Percentiles rank a stretch among this genome's conserved stretches.
Evolutionary conservation across 257 asterid species (phyloP).

Genomic region (Orobanche coerulescens): DNA sequence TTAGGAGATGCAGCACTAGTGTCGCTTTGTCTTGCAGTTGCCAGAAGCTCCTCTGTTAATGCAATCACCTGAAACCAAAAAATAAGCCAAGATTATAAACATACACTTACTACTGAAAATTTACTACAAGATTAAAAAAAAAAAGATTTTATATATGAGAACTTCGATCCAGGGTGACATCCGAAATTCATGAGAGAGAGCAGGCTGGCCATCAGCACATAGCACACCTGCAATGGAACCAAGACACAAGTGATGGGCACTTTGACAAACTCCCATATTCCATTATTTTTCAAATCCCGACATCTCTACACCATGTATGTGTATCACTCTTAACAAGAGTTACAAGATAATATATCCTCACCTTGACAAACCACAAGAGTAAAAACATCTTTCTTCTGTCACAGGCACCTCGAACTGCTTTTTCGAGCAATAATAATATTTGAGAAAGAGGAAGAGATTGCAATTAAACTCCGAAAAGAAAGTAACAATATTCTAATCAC

Average conservation of each 20-base stretch:
- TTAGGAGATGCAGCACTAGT: slow-evolving; percentile 43
- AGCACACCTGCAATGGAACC: slow-evolving; percentile 91
- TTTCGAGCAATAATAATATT: slow-evolving; percentile 46
- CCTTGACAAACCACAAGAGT: slow-evolving; percentile 52
- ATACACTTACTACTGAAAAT: slow-evolving; percentile 14
- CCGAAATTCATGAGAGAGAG: slow-evolving; percentile 68
- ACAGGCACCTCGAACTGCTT: slow-evolving; percentile 56
- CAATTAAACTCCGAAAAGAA: slow-evolving; percentile 20
- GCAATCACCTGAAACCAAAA: slow-evolving; percentile 69
- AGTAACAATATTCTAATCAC: slow-evolving; percentile 15
- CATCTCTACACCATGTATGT: slow-evolving; percentile 38
- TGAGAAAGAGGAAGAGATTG: slow-evolving; percentile 36
- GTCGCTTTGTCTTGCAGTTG: slow-evolving; percentile 68
- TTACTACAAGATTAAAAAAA: slow-evolving; percentile 25
- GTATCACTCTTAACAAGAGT: slow-evolving; percentile 34
- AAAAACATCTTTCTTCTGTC: slow-evolving; percentile 47
- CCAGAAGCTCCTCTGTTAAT: slow-evolving; percentile 90
- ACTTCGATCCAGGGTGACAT: slow-evolving; percentile 80
- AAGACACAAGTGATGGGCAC: slow-evolving; percentile 86
- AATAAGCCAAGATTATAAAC: slow-evolving; percentile 22
- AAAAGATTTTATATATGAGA: slow-evolving; percentile 20
- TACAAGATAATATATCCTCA: slow-evolving; percentile 49
- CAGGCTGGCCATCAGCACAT: slow-evolving; percentile 80
- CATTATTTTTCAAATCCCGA: slow-evolving; percentile 38
- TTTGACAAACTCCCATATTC: slow-evolving; percentile 42